phyloP scores from a whole-genome alignment of 2,329 filamentous ascomycete species.

The Massarina eburnea region DNA sequence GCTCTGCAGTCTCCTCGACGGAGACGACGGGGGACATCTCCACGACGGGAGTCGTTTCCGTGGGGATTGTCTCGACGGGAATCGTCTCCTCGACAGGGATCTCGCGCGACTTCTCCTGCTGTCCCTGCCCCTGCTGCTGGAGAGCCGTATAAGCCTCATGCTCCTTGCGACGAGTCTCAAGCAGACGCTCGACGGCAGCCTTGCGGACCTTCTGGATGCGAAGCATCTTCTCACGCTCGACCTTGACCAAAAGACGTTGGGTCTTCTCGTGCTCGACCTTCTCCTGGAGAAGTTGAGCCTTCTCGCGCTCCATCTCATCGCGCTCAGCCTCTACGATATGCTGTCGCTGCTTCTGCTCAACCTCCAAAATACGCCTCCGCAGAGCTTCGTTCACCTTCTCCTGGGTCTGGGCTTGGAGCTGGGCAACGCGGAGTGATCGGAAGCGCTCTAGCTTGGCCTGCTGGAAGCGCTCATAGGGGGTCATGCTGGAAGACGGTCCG shows the following conservation, averaged over 20 bases:
- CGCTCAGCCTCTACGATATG: slow-evolving; percentile 4
- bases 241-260: slow-evolving; percentile 17
- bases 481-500: slow-evolving; percentile 12
- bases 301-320: slow-evolving; percentile 5
- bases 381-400: too few species aligned
- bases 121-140: slow-evolving; percentile 1
- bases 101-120: slow-evolving; percentile 24
- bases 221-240: slow-evolving; percentile 24
- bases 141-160: slow-evolving; percentile 31
- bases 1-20: slow-evolving; percentile 24
- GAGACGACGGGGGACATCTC: too few species aligned
- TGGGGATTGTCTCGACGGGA: too few species aligned
- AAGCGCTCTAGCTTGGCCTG: slow-evolving; percentile 28
- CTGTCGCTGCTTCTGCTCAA: neutral
- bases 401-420: slow-evolving; percentile 10
- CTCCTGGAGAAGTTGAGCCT: slow-evolving; percentile 32
- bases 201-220: slow-evolving; percentile 34
- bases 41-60: too few species aligned
- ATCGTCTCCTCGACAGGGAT: slow-evolving; percentile 10
- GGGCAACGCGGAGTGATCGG: slow-evolving; percentile 19
- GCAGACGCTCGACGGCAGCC: slow-evolving; percentile 37
- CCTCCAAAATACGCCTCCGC: neutral
- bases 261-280: slow-evolving; percentile 22
- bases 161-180: slow-evolving; percentile 36
- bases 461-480: slow-evolving; percentile 24